Conservation (phyloP, 306 rosid species). For the Prosopis cineraria region DNA sequence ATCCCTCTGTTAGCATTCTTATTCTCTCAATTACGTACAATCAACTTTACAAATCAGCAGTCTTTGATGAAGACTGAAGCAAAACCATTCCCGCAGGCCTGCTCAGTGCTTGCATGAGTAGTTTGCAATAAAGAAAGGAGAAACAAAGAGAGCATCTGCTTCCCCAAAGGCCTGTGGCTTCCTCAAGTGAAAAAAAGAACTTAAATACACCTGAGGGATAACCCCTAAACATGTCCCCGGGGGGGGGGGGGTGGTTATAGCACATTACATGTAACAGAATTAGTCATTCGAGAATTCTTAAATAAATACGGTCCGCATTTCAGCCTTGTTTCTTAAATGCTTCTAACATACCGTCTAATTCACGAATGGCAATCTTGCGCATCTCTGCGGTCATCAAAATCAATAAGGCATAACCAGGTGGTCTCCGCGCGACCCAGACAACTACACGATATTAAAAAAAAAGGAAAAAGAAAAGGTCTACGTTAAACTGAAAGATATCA, state of each 20-base stretch:
- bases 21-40: too few species aligned
- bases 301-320: constrained; percentile 16
- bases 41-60: too few species aligned
- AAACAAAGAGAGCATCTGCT: too few species aligned
- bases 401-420: constrained; percentile 99
- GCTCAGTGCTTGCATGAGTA: background rate
- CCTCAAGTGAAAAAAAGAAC: too few species aligned
- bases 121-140: constrained; percentile 25
- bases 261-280: constrained; percentile 10
- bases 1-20: too few species aligned
- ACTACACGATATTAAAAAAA: background rate
- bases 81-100: constrained; percentile 6
- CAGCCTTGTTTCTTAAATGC: background rate
- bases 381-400: too few species aligned
- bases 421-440: constrained; percentile 98
- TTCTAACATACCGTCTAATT: constrained; percentile 76
- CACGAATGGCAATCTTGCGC: constrained; percentile 91
- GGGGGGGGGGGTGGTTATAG: too few species aligned
- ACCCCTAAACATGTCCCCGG: too few species aligned
- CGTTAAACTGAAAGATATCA: background rate
- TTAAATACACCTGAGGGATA: too few species aligned
- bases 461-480: background rate
- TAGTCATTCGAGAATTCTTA: background rate
- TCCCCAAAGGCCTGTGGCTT: too few species aligned
- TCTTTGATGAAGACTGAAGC: background rate